phyloP scores from a whole-genome alignment of 2,329 filamentous ascomycete species.

The Claviceps spartinae region DNA sequence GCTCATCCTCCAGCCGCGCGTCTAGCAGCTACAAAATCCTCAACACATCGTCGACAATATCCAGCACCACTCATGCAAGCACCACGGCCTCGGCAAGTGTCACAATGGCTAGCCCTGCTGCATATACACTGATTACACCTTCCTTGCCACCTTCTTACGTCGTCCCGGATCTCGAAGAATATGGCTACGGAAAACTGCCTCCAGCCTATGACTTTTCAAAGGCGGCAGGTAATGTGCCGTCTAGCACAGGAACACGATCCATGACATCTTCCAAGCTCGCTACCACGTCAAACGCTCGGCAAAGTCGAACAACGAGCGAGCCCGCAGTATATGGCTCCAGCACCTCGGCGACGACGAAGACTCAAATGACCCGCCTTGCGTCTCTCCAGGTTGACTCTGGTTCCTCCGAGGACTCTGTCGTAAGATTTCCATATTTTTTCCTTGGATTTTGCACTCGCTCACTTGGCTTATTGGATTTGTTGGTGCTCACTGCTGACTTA shows the following conservation, averaged over 20 bases:
- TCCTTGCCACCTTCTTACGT: slow-evolving; percentile 5
- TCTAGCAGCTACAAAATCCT: not conserved
- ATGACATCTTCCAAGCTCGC: not conserved
- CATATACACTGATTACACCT: slow-evolving; percentile 2
- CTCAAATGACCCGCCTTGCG: slow-evolving; percentile 1
- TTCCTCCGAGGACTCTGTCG: not conserved
- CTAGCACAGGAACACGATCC: not conserved
- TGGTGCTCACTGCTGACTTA: not conserved
- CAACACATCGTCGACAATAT: not conserved
- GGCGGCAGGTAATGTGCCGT: not conserved
- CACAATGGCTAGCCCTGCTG: not conserved
- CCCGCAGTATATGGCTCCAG: slow-evolving; percentile 1
- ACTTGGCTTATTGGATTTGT: not conserved
- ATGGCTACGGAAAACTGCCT: slow-evolving; percentile 4
- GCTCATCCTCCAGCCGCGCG: not conserved
- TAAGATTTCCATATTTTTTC: not conserved
- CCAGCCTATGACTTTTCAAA: slow-evolving; percentile 1
- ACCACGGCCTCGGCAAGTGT: not conserved
- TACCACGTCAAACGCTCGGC: not conserved
- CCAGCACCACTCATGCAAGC: not conserved
- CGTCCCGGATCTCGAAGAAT: slow-evolving; percentile 6
- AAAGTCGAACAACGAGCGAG: not conserved
- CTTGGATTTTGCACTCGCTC: too few species aligned
- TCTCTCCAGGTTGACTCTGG: not conserved
- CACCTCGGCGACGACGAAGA: not conserved